Evolutionary conservation across 768 basidiomycete species (phyloP).

Genomic region (Pleurotus tuber-regium): DNA sequence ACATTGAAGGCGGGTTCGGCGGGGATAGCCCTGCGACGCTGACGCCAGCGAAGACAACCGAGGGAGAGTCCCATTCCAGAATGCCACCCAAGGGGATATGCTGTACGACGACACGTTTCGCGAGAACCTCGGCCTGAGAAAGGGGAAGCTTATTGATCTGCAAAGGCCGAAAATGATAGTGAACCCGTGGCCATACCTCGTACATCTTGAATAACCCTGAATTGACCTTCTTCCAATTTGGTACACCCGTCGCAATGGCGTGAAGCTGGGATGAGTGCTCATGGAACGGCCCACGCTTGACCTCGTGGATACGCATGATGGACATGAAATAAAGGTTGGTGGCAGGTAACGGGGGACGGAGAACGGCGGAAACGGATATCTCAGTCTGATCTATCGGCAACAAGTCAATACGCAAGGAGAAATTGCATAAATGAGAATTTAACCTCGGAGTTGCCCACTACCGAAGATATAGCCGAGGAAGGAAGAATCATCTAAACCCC

Average conservation of each 20-base stretch:
- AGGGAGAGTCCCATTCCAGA: constrained; percentile 56
- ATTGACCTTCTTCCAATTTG: constrained; percentile 90
- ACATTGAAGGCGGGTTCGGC: constrained; percentile 1
- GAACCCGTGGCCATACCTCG: constrained; percentile 48
- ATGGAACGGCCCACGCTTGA: constrained; percentile 86
- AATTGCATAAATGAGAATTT: constrained; percentile 14
- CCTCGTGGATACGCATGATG: constrained; percentile 73
- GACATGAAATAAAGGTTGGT: constrained; percentile 83
- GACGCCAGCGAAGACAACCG: constrained; percentile 2
- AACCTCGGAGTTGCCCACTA: constrained; percentile 83
- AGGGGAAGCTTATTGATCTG: constrained; percentile 2
- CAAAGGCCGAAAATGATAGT: neutral
- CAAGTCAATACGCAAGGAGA: constrained; percentile 9
- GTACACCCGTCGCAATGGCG: constrained; percentile 83
- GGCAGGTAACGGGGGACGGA: constrained; percentile 53
- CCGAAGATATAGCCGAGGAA: constrained; percentile 92
- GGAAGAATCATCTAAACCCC: constrained; percentile 92
- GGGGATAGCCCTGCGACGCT: constrained; percentile 9
- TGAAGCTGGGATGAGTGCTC: constrained; percentile 91
- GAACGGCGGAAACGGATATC: constrained; percentile 62
- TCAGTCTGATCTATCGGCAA: constrained; percentile 51
- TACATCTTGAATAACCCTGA: constrained; percentile 95
- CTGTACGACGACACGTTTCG: constrained; percentile 95
- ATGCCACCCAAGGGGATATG: constrained; percentile 86
- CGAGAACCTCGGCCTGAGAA: constrained; percentile 79